Evolutionary conservation across 2,329 filamentous ascomycete species (phyloP).

Genomic region (Hypomyces perniciosus): DNA sequence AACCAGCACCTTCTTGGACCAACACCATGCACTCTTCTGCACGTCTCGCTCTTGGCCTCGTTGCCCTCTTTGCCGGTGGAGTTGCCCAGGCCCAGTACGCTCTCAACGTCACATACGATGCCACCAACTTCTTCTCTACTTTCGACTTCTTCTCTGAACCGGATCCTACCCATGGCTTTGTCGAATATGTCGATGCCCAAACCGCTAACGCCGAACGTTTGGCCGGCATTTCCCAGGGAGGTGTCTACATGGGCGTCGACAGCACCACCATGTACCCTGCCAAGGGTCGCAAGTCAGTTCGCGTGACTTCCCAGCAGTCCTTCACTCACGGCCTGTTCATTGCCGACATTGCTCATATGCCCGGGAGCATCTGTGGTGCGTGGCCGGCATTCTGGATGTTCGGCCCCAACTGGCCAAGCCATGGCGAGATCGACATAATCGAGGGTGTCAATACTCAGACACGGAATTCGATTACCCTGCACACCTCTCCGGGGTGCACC

Average conservation of each 20-base stretch:
- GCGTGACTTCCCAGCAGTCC: slow-evolving; percentile 58
- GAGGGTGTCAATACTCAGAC: slow-evolving; percentile 65
- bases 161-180: slow-evolving; percentile 72
- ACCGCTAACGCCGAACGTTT: slow-evolving; percentile 54
- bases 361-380: slow-evolving; percentile 61
- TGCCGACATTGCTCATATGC: slow-evolving; percentile 70
- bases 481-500: slow-evolving; percentile 56
- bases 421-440: slow-evolving; percentile 74
- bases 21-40: slow-evolving; percentile 18
- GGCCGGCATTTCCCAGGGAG: slow-evolving; percentile 48
- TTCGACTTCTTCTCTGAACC: slow-evolving; percentile 50
- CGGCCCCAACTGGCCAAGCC: slow-evolving; percentile 62
- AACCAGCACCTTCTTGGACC: not conserved
- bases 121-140: slow-evolving; percentile 48
- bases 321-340: slow-evolving; percentile 68
- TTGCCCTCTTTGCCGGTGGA: slow-evolving; percentile 23
- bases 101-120: slow-evolving; percentile 43
- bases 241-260: slow-evolving; percentile 67
- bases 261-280: slow-evolving; percentile 47
- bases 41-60: slow-evolving; percentile 20
- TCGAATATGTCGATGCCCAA: slow-evolving; percentile 58
- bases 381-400: slow-evolving; percentile 73
- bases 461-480: slow-evolving; percentile 59
- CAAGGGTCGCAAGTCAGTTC: slow-evolving; percentile 62
- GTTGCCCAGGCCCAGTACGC: slow-evolving; percentile 19